Percentiles rank a stretch among this genome's conserved stretches.
Conservation (phyloP, 2,329 filamentous ascomycete genomes). For the Aspergillus uvarum region DNA sequence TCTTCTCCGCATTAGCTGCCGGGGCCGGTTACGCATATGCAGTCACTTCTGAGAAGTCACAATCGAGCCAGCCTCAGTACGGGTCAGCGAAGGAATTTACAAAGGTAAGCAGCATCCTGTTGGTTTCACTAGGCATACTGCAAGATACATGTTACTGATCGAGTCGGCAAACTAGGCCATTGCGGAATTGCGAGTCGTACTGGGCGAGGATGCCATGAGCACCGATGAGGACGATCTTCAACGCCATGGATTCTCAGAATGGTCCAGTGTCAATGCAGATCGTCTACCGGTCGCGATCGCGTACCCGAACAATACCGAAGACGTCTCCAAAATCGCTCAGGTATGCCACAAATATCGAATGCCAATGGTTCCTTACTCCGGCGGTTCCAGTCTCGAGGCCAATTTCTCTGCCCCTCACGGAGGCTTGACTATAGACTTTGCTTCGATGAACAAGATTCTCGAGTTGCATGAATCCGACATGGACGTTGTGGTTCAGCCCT, state of each 20-base stretch:
- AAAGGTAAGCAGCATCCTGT: conserved; percentile 30
- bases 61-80: conserved; percentile 34
- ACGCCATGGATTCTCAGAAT: conserved; percentile 67
- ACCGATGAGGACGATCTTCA: conserved; percentile 65
- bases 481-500: conserved; percentile 89
- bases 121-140: neutral
- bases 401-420: conserved; percentile 87
- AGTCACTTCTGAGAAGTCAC: conserved; percentile 36
- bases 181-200: conserved; percentile 50
- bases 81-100: conserved; percentile 40
- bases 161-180: conserved; percentile 50
- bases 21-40: conserved; percentile 55
- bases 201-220: conserved; percentile 62
- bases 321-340: conserved; percentile 64
- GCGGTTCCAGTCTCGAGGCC: conserved; percentile 81
- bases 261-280: conserved; percentile 67
- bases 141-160: neutral
- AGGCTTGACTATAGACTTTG: conserved; percentile 86
- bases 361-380: conserved; percentile 83
- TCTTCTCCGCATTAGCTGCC: conserved; percentile 52
- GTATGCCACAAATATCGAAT: conserved; percentile 77
- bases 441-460: conserved; percentile 79
- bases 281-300: conserved; percentile 64
- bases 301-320: conserved; percentile 63
- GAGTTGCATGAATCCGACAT: conserved; percentile 81